These are phyloP conservation scores for Paecilomyces sp. DNA, from an alignment of 2,329 filamentous ascomycete genomes.

Conservation along the genomic window DNA sequence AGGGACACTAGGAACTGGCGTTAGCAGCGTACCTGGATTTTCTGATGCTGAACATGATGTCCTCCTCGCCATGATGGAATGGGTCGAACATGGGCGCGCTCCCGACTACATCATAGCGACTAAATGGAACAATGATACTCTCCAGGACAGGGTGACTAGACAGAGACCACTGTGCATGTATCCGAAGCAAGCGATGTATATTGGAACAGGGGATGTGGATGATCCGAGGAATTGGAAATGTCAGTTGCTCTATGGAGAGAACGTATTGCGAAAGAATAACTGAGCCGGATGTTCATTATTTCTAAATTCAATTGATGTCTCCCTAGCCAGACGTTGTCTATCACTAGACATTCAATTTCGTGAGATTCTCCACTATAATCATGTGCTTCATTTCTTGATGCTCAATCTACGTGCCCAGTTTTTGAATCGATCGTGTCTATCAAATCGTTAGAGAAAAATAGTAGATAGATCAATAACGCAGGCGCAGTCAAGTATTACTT, in stretches of 20 bases:
- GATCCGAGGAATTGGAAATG: slow-evolving; percentile 2
- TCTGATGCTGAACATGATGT: slow-evolving; percentile 9
- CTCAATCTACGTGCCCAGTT: not conserved
- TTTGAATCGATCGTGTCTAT: not conserved
- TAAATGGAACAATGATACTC: slow-evolving; percentile 6
- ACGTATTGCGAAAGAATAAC: not conserved
- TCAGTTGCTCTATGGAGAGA: not conserved
- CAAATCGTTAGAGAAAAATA: not conserved
- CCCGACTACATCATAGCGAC: slow-evolving; percentile 10
- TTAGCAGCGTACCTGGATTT: slow-evolving; percentile 4
- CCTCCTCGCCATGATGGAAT: slow-evolving; percentile 11
- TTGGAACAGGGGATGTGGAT: slow-evolving; percentile 2
- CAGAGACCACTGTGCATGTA: slow-evolving; percentile 4
- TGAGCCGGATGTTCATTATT: not conserved
- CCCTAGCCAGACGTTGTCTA: not conserved
- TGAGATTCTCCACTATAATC: not conserved
- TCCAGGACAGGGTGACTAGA: not conserved
- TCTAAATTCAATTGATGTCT: not conserved
- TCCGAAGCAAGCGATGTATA: slow-evolving; percentile 5
- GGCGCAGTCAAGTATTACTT: not conserved
- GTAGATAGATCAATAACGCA: not conserved
- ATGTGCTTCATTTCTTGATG: not conserved
- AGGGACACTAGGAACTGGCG: not conserved
- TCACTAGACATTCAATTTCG: not conserved
- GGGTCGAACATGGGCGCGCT: slow-evolving; percentile 12